Conservation (phyloP, 768 basidiomycete species). For the Gymnopilus dilepis region DNA sequence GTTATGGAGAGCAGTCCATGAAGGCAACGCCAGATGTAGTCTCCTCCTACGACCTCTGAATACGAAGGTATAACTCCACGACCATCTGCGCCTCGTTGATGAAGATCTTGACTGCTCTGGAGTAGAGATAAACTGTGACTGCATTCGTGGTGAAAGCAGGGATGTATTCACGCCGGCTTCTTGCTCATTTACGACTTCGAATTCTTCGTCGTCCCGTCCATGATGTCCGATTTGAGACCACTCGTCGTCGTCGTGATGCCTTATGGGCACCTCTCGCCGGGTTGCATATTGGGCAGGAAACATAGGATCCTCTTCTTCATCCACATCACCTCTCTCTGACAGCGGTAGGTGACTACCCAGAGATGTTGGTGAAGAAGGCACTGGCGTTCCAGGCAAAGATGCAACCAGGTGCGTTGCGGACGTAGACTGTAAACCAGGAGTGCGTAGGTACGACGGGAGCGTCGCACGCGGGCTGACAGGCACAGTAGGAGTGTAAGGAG, state of each 20-base stretch:
- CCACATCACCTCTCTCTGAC: slow-evolving; percentile 42
- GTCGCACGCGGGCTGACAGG: slow-evolving; percentile 45
- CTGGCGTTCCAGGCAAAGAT: slow-evolving; percentile 46
- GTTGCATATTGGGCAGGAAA: slow-evolving; percentile 55
- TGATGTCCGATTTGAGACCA: slow-evolving; percentile 37
- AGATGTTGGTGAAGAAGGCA: slow-evolving; percentile 34
- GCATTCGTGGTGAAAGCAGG: slow-evolving; percentile 18
- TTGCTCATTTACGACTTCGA: slow-evolving; percentile 11
- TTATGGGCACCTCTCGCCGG: slow-evolving; percentile 39
- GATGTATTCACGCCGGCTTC: slow-evolving; percentile 14
- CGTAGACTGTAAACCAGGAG: slow-evolving; percentile 37
- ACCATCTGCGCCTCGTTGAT: slow-evolving; percentile 28
- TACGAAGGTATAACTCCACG: slow-evolving; percentile 60
- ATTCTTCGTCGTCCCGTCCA: slow-evolving; percentile 16
- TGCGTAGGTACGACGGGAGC: slow-evolving; percentile 45
- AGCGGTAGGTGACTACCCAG: slow-evolving; percentile 33
- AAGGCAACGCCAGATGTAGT: slow-evolving; percentile 52
- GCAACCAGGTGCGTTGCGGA: slow-evolving; percentile 45
- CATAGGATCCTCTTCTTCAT: slow-evolving; percentile 57
- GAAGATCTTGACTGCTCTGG: slow-evolving; percentile 31
- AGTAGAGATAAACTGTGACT: slow-evolving; percentile 44
- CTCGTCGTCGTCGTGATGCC: slow-evolving; percentile 39
- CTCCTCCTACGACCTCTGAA: slow-evolving; percentile 60
- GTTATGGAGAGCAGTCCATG: slow-evolving; percentile 25
- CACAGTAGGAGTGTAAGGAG: slow-evolving; percentile 41